Evolutionary conservation across 441 rosid species (phyloP).

Genomic region (Populus trichocarpa): DNA sequence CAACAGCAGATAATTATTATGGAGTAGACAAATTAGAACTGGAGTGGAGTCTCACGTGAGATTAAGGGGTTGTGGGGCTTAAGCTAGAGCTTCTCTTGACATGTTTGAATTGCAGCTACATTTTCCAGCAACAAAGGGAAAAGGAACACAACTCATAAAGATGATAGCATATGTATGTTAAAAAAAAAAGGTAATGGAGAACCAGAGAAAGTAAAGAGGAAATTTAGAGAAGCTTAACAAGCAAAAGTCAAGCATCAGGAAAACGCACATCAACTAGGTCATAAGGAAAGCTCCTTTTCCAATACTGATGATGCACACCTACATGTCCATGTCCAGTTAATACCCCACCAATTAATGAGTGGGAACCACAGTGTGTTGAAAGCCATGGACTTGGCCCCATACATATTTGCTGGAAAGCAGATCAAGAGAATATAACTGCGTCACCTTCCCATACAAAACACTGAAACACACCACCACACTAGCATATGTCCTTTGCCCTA

Average conservation of each 20-base stretch:
- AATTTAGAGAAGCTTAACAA: not conserved
- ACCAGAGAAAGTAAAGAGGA: not conserved
- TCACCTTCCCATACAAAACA: not conserved
- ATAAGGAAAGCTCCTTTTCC: constrained; percentile 14
- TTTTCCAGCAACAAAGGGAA: not conserved
- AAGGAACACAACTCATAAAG: not conserved
- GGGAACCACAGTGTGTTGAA: constrained; percentile 19
- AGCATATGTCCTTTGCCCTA: constrained; percentile 3
- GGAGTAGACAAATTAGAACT: not conserved
- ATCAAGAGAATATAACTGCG: constrained; percentile 24
- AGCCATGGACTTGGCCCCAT: constrained; percentile 22
- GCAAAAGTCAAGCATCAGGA: constrained; percentile 13
- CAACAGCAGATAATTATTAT: not conserved
- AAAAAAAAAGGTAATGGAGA: not conserved
- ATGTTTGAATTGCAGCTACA: not conserved
- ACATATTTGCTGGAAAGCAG: constrained; percentile 52
- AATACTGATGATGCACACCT: constrained; percentile 19
- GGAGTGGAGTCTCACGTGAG: not conserved
- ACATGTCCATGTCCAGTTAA: constrained; percentile 23
- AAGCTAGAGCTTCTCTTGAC: not conserved
- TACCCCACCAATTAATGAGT: constrained; percentile 22
- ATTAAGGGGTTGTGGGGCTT: not conserved
- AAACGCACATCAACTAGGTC: constrained; percentile 7
- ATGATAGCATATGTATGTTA: not conserved
- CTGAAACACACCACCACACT: constrained; percentile 7